Evolutionary conservation across 306 rosid genomes (phyloP), one percentile per base, ranked within the genome.

Genomic region (Cucurbita argyrosperma): DNA sequence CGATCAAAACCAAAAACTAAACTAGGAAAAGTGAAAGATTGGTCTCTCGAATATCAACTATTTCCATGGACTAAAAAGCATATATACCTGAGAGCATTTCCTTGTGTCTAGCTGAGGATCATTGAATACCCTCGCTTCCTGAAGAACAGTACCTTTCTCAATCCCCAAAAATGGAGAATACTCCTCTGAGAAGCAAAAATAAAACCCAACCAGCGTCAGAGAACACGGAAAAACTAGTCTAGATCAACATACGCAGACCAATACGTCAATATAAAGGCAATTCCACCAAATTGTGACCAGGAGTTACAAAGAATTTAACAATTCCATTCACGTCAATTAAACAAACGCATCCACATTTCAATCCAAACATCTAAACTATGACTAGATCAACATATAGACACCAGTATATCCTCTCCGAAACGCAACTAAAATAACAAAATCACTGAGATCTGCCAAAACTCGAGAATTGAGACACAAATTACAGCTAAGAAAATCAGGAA

Each of bases 121-220:
- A 84, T 94, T 94, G 76, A 94, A 94, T 81, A 94, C 99, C 79
- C 99, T 84, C 76, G 99, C 99, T 80, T 94, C 99, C 88, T 94
- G 99, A 84, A 94, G 96, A 77, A 91, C 97, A 54, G 96, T 90
- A 35, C 97, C 99, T 86, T 94, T 94, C 77, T 94, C 99, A 50
- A 94, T 94, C 74, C 99, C 99, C 86, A 83, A 6, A 75, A 94
- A 94, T 6, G 99, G 99, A 59, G 96, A 89, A 80, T 94, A 91
- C 53, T 94, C 97, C 23, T 80, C 95, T 88, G 88, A 50, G 74
- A 80, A 79, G 55, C 69, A 70, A 53, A 38, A 79, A 75, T 66
- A 55, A 16, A 11, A 67, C 74, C 64, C 52, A 64, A 4, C 15
- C 51, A 37, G 18, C 58, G 30, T 50, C 55, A 75, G 71, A 71